Conservation (phyloP, 495 filamentous ascomycete species). For the Penicillium soppii region DNA sequence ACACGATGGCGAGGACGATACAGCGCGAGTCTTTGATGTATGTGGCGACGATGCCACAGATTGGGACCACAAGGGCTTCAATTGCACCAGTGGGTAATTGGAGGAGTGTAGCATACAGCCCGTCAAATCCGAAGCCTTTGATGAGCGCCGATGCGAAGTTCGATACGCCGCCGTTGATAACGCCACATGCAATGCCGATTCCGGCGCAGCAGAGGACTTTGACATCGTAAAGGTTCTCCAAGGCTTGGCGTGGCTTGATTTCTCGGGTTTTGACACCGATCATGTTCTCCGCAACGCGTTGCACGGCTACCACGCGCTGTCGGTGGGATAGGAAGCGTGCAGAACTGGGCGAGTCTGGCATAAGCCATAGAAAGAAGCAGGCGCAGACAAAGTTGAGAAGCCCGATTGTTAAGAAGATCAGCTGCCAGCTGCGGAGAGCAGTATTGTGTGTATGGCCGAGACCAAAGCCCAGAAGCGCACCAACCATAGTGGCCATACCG, state of each 20-base stretch:
- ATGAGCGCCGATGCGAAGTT: conserved; percentile 49
- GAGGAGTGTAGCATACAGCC: conserved; percentile 41
- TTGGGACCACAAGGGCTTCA: conserved; percentile 36
- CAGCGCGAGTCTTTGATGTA: conserved; percentile 42
- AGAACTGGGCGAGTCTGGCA: conserved; percentile 44
- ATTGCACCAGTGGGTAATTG: conserved; percentile 47
- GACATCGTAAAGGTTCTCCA: conserved; percentile 40
- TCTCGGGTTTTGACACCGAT: conserved; percentile 50
- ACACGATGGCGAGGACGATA: conserved; percentile 35
- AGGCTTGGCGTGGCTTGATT: conserved; percentile 35
- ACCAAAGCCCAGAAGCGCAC: conserved; percentile 54
- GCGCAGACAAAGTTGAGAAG: conserved; percentile 48
- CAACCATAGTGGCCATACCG: conserved; percentile 53
- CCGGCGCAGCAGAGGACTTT: conserved; percentile 37
- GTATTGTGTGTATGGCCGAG: conserved; percentile 47
- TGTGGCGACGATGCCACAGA: conserved; percentile 39
- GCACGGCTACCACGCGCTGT: conserved; percentile 43
- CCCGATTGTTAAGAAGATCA: conserved; percentile 56
- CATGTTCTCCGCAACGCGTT: conserved; percentile 45
- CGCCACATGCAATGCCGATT: conserved; percentile 38
- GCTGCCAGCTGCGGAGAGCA: conserved; percentile 50
- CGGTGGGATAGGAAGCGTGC: conserved; percentile 43
- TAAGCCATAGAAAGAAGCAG: conserved; percentile 34
- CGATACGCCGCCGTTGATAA: conserved; percentile 46
- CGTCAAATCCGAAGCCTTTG: conserved; percentile 41